A percentile compares a stretch with the other conserved stretches of the same genome.
Evolutionary conservation across 1,284 basidiomycete species (phyloP).

Genomic region (Phenoliferia sp.): DNA sequence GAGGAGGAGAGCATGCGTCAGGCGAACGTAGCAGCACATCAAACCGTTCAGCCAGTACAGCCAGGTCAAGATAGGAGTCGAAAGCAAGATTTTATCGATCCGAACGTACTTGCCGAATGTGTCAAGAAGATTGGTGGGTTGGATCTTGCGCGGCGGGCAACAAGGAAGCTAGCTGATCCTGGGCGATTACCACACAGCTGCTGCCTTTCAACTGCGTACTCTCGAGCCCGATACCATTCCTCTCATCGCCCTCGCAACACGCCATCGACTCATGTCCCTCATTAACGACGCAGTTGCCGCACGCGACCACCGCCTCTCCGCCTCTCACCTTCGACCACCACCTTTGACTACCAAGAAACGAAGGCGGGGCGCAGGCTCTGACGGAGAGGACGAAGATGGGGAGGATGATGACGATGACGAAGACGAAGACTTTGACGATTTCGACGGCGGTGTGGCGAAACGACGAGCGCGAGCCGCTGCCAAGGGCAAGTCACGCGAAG

Average conservation of each 20-base stretch:
- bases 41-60: conserved; percentile 3
- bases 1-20: conserved; percentile 37
- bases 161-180: neutral
- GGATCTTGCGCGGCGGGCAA: neutral
- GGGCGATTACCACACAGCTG: conserved; percentile 22
- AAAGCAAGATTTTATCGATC: conserved; percentile 35
- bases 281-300: conserved; percentile 65
- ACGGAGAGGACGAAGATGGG: conserved; percentile 9
- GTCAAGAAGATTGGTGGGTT: conserved; percentile 35
- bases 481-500: conserved; percentile 12
- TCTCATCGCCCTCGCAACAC: conserved; percentile 63
- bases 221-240: conserved; percentile 39
- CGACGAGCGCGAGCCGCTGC: neutral
- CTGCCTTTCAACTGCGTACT: conserved; percentile 35
- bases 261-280: conserved; percentile 66
- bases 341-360: conserved; percentile 39
- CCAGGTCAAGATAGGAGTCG: conserved; percentile 14
- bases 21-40: conserved; percentile 16
- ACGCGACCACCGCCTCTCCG: conserved; percentile 58
- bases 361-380: conserved; percentile 5
- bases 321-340: conserved; percentile 62
- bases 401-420: conserved; percentile 11
- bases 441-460: neutral
- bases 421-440: conserved; percentile 3
- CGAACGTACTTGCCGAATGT: conserved; percentile 25